These are phyloP conservation scores for Silene uniflora DNA, from an alignment of 148 eudicot species.

Conservation along the genomic window DNA sequence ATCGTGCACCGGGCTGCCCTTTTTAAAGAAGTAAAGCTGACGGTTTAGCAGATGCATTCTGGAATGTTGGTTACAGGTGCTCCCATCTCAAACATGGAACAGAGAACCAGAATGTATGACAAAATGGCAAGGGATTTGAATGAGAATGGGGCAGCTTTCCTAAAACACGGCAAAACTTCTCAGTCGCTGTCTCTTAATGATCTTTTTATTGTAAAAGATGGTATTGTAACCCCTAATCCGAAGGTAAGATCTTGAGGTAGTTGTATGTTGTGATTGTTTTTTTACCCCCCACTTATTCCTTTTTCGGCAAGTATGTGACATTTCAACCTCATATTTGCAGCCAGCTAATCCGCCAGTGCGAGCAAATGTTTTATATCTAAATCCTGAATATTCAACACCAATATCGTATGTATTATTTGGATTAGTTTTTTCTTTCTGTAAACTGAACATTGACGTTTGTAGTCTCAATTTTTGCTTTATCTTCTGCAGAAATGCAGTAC, in stretches of 20 bases:
- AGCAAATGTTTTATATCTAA: slow-evolving; percentile 83
- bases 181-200: slow-evolving; percentile 87
- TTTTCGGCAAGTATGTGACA: slow-evolving; percentile 16
- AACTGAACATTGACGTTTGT: background rate
- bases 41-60: too few relatives aligned
- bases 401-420: slow-evolving; percentile 53
- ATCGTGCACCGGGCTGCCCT: too few relatives aligned
- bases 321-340: slow-evolving; percentile 36
- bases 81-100: slow-evolving; percentile 42
- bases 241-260: slow-evolving; percentile 46
- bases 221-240: slow-evolving; percentile 59
- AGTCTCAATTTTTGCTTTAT: slow-evolving; percentile 16
- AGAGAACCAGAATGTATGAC: slow-evolving; percentile 60
- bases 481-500: slow-evolving; percentile 68
- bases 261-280: background rate
- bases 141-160: slow-evolving; percentile 76
- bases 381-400: slow-evolving; percentile 57
- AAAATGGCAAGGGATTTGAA: slow-evolving; percentile 80
- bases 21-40: too few relatives aligned
- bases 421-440: background rate
- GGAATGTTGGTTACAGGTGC: slow-evolving; percentile 30
- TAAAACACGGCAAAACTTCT: slow-evolving; percentile 82
- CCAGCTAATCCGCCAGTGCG: slow-evolving; percentile 90
- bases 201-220: slow-evolving; percentile 59
- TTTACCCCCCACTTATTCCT: background rate